Conservation (phyloP, 2,329 filamentous ascomycete species). For the Samsoniella hepiali region DNA sequence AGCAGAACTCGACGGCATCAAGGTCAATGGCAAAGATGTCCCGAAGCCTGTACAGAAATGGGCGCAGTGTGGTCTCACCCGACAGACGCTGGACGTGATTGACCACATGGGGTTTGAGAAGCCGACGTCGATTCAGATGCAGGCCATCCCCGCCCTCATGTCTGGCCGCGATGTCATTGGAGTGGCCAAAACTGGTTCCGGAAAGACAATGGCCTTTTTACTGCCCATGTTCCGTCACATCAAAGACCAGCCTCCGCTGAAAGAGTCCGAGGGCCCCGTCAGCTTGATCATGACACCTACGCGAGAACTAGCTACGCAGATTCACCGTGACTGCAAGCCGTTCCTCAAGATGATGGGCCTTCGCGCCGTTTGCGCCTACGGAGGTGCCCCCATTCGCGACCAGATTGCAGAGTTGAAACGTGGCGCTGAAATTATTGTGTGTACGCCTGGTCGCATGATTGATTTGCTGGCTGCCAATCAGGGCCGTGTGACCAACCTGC, state of each 20-base stretch:
- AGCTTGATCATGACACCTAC: conserved; percentile 91
- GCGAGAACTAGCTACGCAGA: conserved; percentile 88
- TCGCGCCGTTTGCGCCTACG: conserved; percentile 87
- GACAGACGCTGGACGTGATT: conserved; percentile 83
- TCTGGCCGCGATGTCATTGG: conserved; percentile 93
- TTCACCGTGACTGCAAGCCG: conserved; percentile 90
- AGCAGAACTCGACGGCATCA: conserved; percentile 90
- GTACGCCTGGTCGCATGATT: conserved; percentile 92
- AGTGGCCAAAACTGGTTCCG: conserved; percentile 95
- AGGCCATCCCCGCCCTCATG: conserved; percentile 93
- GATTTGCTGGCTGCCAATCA: conserved; percentile 91
- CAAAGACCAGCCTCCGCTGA: conserved; percentile 82
- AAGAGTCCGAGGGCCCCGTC: conserved; percentile 82
- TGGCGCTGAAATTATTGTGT: conserved; percentile 91
- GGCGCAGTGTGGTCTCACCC: conserved; percentile 89
- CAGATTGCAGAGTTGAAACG: conserved; percentile 96
- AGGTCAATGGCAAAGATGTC: conserved; percentile 81
- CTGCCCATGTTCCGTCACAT: conserved; percentile 98
- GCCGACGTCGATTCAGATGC: conserved; percentile 91
- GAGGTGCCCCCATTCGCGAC: conserved; percentile 92
- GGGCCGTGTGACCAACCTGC: conserved; percentile 88
- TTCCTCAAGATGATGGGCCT: conserved; percentile 85
- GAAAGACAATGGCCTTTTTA: conserved; percentile 93
- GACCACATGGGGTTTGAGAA: conserved; percentile 77
- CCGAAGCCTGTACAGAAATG: conserved; percentile 95